Evolutionary conservation across 805 yeast species (phyloP).

Genomic region (Cyberlindnera xishuangbannaensis): DNA sequence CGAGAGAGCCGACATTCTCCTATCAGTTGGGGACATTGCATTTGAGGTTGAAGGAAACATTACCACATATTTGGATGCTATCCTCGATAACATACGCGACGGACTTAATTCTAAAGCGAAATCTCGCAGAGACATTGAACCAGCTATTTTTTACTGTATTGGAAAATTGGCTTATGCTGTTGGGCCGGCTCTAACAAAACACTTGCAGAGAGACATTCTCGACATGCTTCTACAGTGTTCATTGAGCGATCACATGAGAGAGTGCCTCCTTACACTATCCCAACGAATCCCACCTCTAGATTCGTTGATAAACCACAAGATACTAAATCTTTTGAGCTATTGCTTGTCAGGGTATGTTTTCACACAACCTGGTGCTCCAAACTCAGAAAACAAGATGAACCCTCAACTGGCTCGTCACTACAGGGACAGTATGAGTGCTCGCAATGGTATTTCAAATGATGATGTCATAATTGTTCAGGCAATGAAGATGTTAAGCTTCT

Average conservation of each 20-base stretch:
- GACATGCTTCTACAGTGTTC: constrained; percentile 80
- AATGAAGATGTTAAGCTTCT: constrained; percentile 65
- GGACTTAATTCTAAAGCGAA: constrained; percentile 51
- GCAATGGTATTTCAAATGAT: constrained; percentile 56
- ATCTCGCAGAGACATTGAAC: constrained; percentile 67
- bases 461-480: constrained; percentile 64
- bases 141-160: constrained; percentile 83
- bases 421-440: constrained; percentile 64
- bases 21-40: constrained; percentile 82
- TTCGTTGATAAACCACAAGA: constrained; percentile 61
- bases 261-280: constrained; percentile 62
- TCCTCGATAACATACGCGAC: constrained; percentile 78
- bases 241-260: constrained; percentile 75
- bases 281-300: constrained; percentile 76
- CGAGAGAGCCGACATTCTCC: constrained; percentile 72
- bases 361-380: constrained; percentile 83
- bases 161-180: constrained; percentile 83
- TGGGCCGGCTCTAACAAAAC: constrained; percentile 90
- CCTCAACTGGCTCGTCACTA: constrained; percentile 67
- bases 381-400: constrained; percentile 44
- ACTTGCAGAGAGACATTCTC: constrained; percentile 73
- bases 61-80: constrained; percentile 81
- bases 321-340: constrained; percentile 64
- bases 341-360: constrained; percentile 79
- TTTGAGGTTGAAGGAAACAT: constrained; percentile 70